Base-by-base conservation (phyloP, 1,139 yeast genomes). In the Yamadazyma taylorii region DNA sequence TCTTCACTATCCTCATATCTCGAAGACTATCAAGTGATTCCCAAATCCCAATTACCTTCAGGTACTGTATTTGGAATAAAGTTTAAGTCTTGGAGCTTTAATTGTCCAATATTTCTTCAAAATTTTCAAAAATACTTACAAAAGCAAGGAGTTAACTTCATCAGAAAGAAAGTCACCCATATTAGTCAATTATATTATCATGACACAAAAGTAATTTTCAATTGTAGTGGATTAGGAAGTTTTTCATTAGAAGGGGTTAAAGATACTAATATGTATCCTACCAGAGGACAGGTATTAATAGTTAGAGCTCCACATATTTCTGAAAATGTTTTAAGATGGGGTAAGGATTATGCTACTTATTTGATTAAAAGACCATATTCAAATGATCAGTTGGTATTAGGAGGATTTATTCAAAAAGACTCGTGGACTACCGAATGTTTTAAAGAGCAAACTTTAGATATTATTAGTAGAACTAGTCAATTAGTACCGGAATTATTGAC, bases 211-310 rank as follows among this genome's bases (percentile, higher is more conserved):
- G 63, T 58, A 2, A 82, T 82, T 8, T 80, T 83, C 68, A 84
- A 84, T 51, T 83, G 90, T 56, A 68, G 85, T 0, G 94, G 90
- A n/a, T 63, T 80, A 25, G 85, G 87, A 2, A 80, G 89, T 5
- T 65, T 64, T 33, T 51, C 58, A 2, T 60, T 84, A 5, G 76
- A 78, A 12, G 87, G 86, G 7, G 83, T 80, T 29, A 61, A 64
- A 17, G 89, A 83, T 38, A 35, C 45, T 6, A 60, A 66, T 0
- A 73, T 79, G 25, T 79, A 76, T 46, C 87, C 90, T 10, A 77
- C 82, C 1, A 65, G 89, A 41, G 89, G 89, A 3, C 89, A 82
- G 52, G 85, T 81, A 17, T 80, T 81, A 10, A 80, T 81, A 8
- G 66, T 80, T 14, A 69, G 65, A 40, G 82, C 81, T 1, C 82